These are phyloP conservation scores for Musa beccarii DNA, from an alignment of 176 grass and related monocot genomes.

Conservation along the genomic window DNA sequence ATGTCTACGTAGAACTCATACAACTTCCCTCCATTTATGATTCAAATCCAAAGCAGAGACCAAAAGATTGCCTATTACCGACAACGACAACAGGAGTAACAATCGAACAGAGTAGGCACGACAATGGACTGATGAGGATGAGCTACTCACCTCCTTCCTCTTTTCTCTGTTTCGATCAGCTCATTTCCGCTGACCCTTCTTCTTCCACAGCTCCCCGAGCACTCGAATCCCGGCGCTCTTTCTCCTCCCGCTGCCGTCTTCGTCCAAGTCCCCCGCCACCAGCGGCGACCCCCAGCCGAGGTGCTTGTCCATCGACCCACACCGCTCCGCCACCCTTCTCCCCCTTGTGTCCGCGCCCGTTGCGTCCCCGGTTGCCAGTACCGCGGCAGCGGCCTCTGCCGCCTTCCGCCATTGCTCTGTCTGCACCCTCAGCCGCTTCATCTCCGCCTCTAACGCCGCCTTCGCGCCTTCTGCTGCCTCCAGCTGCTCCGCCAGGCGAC, in stretches of 20 bases:
- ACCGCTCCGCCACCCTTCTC: background rate
- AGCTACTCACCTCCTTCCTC: too few relatives aligned
- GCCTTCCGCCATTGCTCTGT: constrained; percentile 18
- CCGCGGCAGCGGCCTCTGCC: constrained; percentile 5
- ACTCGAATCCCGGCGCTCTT: constrained; percentile 3
- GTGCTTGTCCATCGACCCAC: constrained; percentile 13
- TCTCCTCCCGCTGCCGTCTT: background rate
- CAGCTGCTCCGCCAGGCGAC: constrained; percentile 30
- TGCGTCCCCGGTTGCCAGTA: background rate
- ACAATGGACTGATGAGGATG: background rate
- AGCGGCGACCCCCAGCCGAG: background rate
- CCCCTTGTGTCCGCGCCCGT: too few relatives aligned
- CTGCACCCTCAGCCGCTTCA: constrained; percentile 14
- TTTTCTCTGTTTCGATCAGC: too few relatives aligned
- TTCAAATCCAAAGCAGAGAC: too few relatives aligned
- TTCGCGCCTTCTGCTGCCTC: constrained; percentile 12
- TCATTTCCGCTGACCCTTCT: constrained; percentile 4
- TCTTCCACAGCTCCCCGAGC: constrained; percentile 13
- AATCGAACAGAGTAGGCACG: background rate
- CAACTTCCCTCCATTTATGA: too few relatives aligned
- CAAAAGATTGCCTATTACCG: too few relatives aligned
- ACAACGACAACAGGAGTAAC: too few relatives aligned
- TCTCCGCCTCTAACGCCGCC: background rate
- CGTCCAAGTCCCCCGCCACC: constrained; percentile 1
- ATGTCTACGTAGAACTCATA: too few relatives aligned